Evolutionary conservation across 2,329 filamentous ascomycete species (phyloP), one percentile per base, ranked within the genome.

Genomic region (Phyllosticta citribraziliensis): DNA sequence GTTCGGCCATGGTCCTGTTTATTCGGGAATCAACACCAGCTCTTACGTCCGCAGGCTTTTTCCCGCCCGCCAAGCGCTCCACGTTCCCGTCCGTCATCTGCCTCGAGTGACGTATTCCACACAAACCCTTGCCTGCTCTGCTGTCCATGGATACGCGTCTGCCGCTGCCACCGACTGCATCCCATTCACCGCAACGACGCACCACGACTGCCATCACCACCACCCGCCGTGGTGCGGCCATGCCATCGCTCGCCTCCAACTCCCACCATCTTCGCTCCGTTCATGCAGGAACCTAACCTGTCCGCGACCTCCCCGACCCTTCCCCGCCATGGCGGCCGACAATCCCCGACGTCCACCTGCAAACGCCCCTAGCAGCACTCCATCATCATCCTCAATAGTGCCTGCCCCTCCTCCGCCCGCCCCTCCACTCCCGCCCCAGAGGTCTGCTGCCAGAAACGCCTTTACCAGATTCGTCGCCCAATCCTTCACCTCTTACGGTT

Each of bases 401-500:
- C 66, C 20, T 57, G 64, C 60, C 55, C 56, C 69, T 70, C 65
- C 71, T 70, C 56, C 56, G 67, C 66, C 70, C 52, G 67, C 73
- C 56, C 72, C 73, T 24, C 72, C 72, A 57, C 69, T 70, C 57
- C 72, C 73, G 55, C 72, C 70, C 56, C 73, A 69, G 65, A 62
- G 58, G 54, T 67, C 25, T n/a, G 54, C 55, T 22, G 56, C 56
- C 33, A 55, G 59, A 62, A 74, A 72, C 55, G 75, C 74, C 66
- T 74, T 76, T 67, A 79, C 80, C 65, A 76, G 80, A 66, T 78
- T 83, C 65, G 79, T 83, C 62, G 79, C 79, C 56, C 80, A 82
- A 68, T 79, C 80, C 20, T 80, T 82, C 69, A 68, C 70, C 52
- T 69, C 69, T 3, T 80, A 80, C 61, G 79, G 76, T 66, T 81